phyloP scores from a whole-genome alignment of 2,329 filamentous ascomycete genomes.

The Clarireedia hainanense region DNA sequence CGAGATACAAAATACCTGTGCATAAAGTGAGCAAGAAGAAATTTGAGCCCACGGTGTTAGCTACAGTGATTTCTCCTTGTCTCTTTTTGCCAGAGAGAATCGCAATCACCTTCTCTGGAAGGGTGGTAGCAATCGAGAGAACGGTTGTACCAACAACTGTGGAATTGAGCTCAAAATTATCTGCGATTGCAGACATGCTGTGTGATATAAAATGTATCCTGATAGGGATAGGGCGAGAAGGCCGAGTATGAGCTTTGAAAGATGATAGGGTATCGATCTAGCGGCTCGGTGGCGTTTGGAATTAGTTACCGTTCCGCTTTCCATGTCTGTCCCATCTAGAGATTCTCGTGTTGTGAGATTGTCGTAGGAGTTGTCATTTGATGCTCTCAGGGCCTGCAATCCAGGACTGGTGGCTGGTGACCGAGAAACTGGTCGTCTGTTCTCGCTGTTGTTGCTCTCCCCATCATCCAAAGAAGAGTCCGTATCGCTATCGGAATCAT shows the following conservation, averaged over 20 bases:
- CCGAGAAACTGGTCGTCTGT: background rate
- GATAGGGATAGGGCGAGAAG: constrained; percentile 37
- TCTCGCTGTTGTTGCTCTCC: background rate
- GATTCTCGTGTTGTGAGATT: background rate
- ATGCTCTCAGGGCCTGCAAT: background rate
- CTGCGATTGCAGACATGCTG: constrained; percentile 34
- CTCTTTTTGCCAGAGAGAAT: constrained; percentile 39
- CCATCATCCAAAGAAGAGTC: constrained; percentile 21
- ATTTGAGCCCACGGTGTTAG: constrained; percentile 46
- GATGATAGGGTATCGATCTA: constrained; percentile 30
- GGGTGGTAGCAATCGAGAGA: constrained; percentile 43
- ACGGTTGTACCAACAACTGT: constrained; percentile 40
- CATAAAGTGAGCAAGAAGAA: constrained; percentile 47
- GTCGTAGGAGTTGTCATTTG: background rate
- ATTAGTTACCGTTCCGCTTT: background rate
- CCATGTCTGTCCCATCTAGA: background rate
- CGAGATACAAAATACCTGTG: constrained; percentile 33
- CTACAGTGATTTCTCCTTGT: constrained; percentile 42
- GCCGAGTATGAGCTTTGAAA: constrained; percentile 36
- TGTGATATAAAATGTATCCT: constrained; percentile 42
- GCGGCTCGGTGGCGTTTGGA: no score
- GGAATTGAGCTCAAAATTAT: constrained; percentile 36
- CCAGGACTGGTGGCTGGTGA: background rate
- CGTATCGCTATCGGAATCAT: constrained; percentile 33
- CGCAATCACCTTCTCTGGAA: constrained; percentile 46